A percentile compares a stretch with the other conserved stretches of the same genome.
Conservation (phyloP, 23 red algal species). For the Rhodosorus marinus region DNA sequence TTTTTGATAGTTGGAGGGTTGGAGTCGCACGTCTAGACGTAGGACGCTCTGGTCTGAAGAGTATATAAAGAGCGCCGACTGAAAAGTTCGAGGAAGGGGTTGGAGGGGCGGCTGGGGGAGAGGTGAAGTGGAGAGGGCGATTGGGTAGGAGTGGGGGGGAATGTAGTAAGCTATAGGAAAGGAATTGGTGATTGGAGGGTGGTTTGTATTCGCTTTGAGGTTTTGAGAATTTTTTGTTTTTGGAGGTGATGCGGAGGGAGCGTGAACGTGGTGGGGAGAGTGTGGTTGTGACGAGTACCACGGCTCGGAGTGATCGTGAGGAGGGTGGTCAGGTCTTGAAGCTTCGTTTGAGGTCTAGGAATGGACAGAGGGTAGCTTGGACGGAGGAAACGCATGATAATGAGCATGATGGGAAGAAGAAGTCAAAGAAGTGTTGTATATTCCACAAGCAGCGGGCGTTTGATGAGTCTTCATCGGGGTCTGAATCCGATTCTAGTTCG, state of each 20-base stretch:
- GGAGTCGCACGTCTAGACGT: no score
- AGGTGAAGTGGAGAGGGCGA: background rate
- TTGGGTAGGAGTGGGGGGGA: background rate
- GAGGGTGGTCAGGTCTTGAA: background rate
- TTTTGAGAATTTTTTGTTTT: background rate
- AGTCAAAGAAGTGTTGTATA: slow-evolving; percentile 81
- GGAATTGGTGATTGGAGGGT: background rate
- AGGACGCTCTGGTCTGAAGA: no score
- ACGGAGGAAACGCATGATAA: slow-evolving; percentile 73
- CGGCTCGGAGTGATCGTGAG: background rate
- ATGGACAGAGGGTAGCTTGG: slow-evolving; percentile 46
- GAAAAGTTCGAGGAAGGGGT: background rate
- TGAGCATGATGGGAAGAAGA: slow-evolving; percentile 57
- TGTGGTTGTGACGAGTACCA: background rate
- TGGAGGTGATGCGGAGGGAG: background rate
- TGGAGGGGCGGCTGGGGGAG: background rate
- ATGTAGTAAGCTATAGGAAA: no score
- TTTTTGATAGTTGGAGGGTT: no score
- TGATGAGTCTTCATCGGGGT: no score
- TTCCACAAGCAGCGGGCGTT: slow-evolving; percentile 45
- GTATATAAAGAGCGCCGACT: no score
- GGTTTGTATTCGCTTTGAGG: background rate
- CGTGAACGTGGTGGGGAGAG: background rate
- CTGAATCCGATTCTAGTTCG: no score
- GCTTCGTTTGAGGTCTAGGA: background rate